These are phyloP conservation scores for Canavalia ensiformis DNA, from an alignment of 306 rosid species.

Conservation along the genomic window DNA sequence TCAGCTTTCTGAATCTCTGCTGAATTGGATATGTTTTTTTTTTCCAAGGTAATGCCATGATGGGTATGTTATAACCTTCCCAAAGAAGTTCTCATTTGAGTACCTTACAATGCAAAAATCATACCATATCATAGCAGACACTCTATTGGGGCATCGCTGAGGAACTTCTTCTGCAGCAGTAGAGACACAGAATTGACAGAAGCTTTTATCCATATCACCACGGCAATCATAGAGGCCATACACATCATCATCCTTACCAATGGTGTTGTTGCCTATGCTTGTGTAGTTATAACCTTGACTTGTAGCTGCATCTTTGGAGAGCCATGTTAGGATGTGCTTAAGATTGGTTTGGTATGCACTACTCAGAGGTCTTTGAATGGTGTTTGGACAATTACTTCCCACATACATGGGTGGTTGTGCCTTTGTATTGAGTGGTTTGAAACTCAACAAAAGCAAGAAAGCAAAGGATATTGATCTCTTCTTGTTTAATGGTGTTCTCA, in stretches of 20 bases:
- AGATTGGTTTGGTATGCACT: slow-evolving; percentile 15
- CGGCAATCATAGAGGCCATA: slow-evolving; percentile 45
- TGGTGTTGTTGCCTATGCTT: neutral
- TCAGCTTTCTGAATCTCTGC: neutral
- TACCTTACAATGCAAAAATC: slow-evolving; percentile 20
- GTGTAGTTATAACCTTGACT: slow-evolving; percentile 28
- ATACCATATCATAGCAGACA: slow-evolving; percentile 20
- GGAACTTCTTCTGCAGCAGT: neutral
- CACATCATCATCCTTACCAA: neutral
- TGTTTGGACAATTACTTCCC: neutral
- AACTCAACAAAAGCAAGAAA: too few relatives aligned
- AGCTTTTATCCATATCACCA: neutral
- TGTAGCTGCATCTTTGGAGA: neutral
- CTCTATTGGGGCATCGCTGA: slow-evolving; percentile 11
- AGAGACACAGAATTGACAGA: slow-evolving; percentile 43
- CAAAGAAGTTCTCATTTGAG: slow-evolving; percentile 14
- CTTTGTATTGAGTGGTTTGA: neutral
- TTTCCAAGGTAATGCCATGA: neutral
- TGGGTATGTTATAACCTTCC: neutral
- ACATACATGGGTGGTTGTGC: neutral
- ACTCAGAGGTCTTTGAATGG: neutral
- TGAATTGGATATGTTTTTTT: neutral
- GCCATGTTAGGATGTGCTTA: neutral
- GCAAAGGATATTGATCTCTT: too few relatives aligned
- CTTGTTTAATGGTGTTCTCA: too few relatives aligned